A percentile compares a stretch with the other conserved stretches of the same genome.
Evolutionary conservation across 768 basidiomycete species (phyloP).

Genomic region (Jaapia argillacea): DNA sequence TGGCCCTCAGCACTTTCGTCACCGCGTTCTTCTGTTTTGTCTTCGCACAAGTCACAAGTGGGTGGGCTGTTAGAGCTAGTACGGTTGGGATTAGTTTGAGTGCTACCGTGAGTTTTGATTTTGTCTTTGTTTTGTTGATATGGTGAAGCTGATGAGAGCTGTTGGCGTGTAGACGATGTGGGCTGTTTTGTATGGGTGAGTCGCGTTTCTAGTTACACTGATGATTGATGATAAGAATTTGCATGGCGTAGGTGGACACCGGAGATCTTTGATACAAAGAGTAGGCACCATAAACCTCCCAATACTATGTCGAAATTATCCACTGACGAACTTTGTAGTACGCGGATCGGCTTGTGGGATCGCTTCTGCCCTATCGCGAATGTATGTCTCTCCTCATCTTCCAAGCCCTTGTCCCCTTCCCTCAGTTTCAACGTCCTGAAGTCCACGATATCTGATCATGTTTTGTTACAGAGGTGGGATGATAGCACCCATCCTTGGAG

Average conservation of each 20-base stretch:
- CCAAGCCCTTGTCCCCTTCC: too few relatives aligned
- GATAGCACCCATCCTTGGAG: constrained; percentile 78
- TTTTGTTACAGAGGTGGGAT: constrained; percentile 69
- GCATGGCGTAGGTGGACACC: constrained; percentile 55
- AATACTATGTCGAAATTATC: neutral
- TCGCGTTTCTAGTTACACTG: neutral
- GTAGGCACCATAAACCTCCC: constrained; percentile 20
- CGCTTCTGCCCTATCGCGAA: constrained; percentile 76
- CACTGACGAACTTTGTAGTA: constrained; percentile 29
- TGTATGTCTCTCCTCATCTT: constrained; percentile 36
- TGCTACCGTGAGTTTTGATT: constrained; percentile 43
- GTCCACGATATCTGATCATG: neutral
- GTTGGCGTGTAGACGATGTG: constrained; percentile 64
- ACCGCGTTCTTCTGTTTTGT: constrained; percentile 67
- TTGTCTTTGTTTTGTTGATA: neutral
- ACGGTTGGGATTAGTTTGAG: constrained; percentile 73
- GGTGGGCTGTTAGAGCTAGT: constrained; percentile 51
- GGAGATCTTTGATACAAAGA: constrained; percentile 75
- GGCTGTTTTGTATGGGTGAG: constrained; percentile 71
- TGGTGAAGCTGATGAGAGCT: constrained; percentile 1
- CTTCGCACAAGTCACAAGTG: constrained; percentile 51
- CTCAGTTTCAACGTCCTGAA: too few relatives aligned
- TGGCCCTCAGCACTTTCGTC: constrained; percentile 65
- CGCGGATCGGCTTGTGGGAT: constrained; percentile 85
- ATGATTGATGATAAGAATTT: neutral